Evolutionary conservation across 495 filamentous ascomycete genomes (phyloP).

Genomic region (Penicillium atrosanguineum): DNA sequence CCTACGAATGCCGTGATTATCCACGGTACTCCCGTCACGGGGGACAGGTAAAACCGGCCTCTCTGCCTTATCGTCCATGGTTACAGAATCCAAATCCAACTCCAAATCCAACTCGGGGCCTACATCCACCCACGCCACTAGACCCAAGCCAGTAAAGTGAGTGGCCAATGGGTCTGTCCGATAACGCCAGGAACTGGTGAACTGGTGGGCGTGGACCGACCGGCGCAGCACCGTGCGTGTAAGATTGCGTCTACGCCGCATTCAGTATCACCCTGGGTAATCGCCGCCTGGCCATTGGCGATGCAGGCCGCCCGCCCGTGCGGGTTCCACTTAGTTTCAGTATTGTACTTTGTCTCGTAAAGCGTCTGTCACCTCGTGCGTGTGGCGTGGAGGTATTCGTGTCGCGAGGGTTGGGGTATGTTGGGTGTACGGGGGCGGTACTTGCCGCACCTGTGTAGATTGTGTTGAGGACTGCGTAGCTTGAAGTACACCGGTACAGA

Average conservation of each 20-base stretch:
- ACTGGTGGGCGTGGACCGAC: not conserved
- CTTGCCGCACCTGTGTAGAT: not conserved
- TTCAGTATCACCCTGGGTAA: constrained; percentile 25
- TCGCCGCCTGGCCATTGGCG: constrained; percentile 16
- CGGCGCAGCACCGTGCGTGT: constrained; percentile 19
- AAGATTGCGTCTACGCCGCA: constrained; percentile 22
- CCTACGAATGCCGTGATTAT: not conserved
- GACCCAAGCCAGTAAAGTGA: constrained; percentile 6
- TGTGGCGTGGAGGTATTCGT: constrained; percentile 1
- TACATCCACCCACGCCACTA: constrained; percentile 12
- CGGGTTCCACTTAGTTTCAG: constrained; percentile 8
- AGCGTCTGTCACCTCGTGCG: not conserved
- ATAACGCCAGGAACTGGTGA: constrained; percentile 23
- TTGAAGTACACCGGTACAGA: constrained; percentile 1
- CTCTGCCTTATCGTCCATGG: not conserved
- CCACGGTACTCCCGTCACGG: not conserved
- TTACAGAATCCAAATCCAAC: not conserved
- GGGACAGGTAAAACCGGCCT: not conserved
- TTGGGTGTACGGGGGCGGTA: too few relatives aligned
- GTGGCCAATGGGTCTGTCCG: constrained; percentile 9
- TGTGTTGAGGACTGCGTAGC: not conserved
- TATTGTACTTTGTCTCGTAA: not conserved
- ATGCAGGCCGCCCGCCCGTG: constrained; percentile 6
- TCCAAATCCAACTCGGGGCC: not conserved
- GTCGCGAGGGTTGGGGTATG: not conserved